phyloP scores from a whole-genome alignment of 1,284 basidiomycete species.

The Ceratobasidium sp. region DNA sequence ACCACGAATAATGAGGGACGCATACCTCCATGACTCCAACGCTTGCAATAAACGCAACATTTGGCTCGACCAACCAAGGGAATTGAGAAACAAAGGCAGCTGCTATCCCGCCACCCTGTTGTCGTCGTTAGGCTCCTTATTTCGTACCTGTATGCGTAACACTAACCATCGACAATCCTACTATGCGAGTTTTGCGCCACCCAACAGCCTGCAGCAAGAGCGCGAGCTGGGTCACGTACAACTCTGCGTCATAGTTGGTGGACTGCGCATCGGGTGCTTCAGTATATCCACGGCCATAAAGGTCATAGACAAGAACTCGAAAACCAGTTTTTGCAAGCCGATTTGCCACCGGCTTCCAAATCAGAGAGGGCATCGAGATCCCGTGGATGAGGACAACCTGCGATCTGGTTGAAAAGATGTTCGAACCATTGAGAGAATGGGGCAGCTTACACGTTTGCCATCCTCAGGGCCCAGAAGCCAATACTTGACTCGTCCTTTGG shows the following conservation, averaged over 20 bases:
- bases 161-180: slow-evolving; percentile 75
- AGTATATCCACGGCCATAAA: slow-evolving; percentile 80
- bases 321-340: slow-evolving; percentile 66
- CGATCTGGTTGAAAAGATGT: not conserved
- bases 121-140: slow-evolving; percentile 9
- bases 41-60: slow-evolving; percentile 68
- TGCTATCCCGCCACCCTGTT: slow-evolving; percentile 74
- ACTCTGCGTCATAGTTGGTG: slow-evolving; percentile 63
- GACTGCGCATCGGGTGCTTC: slow-evolving; percentile 63
- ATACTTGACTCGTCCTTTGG: slow-evolving; percentile 71
- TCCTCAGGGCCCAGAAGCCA: slow-evolving; percentile 73
- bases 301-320: slow-evolving; percentile 75
- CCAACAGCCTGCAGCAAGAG: slow-evolving; percentile 75
- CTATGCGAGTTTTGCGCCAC: slow-evolving; percentile 69
- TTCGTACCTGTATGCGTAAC: not conserved
- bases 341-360: slow-evolving; percentile 75
- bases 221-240: slow-evolving; percentile 78
- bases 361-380: slow-evolving; percentile 73
- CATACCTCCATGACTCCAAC: slow-evolving; percentile 69
- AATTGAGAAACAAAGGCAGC: slow-evolving; percentile 71
- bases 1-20: not conserved
- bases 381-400: slow-evolving; percentile 79
- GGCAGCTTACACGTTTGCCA: slow-evolving; percentile 64
- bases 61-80: slow-evolving; percentile 68
- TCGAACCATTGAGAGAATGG: slow-evolving; percentile 20